Percentiles rank a stretch among this genome's conserved stretches.
Conservation (phyloP, 148 eudicot genomes). For the Diospyros lotus region DNA sequence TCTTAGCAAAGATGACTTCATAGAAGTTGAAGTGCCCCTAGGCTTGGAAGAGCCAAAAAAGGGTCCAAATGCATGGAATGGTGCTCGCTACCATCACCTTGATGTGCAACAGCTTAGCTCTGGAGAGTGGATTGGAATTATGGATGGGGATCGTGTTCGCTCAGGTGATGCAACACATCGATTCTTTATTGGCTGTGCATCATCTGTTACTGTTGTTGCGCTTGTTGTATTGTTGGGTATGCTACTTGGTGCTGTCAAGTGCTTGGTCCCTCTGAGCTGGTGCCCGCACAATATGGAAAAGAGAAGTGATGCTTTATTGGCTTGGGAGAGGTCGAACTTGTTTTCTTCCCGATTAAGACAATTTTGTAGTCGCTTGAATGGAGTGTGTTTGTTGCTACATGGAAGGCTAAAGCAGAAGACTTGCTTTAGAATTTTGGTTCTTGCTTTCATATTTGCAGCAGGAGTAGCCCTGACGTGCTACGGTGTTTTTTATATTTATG, state of each 20-base stretch:
- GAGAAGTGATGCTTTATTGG: conserved; percentile 64
- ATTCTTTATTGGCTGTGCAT: conserved; percentile 53
- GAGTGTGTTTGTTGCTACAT: conserved; percentile 45
- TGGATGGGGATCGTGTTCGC: conserved; percentile 90
- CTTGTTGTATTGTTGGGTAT: conserved; percentile 62
- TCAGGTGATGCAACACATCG: conserved; percentile 69
- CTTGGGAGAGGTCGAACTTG: conserved; percentile 55
- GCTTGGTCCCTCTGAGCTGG: conserved; percentile 82
- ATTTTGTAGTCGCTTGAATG: conserved; percentile 61
- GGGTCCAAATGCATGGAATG: conserved; percentile 91
- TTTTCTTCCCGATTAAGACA: conserved; percentile 53
- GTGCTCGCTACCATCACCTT: conserved; percentile 82
- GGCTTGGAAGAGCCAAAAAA: conserved; percentile 56
- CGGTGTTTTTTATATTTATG: conserved; percentile 53
- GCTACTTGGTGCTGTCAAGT: conserved; percentile 66
- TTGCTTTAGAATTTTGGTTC: conserved; percentile 42
- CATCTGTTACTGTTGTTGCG: conserved; percentile 37
- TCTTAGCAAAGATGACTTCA: conserved; percentile 55
- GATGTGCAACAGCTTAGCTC: conserved; percentile 73
- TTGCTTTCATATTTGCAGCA: conserved; percentile 35
- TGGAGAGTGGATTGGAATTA: conserved; percentile 75
- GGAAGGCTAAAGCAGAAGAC: conserved; percentile 60
- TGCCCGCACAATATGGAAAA: conserved; percentile 70
- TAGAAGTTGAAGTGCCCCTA: conserved; percentile 70
- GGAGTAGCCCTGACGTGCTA: conserved; percentile 58